Conservation (phyloP, 306 rosid species). For the Elaeagnus macrophylla region DNA sequence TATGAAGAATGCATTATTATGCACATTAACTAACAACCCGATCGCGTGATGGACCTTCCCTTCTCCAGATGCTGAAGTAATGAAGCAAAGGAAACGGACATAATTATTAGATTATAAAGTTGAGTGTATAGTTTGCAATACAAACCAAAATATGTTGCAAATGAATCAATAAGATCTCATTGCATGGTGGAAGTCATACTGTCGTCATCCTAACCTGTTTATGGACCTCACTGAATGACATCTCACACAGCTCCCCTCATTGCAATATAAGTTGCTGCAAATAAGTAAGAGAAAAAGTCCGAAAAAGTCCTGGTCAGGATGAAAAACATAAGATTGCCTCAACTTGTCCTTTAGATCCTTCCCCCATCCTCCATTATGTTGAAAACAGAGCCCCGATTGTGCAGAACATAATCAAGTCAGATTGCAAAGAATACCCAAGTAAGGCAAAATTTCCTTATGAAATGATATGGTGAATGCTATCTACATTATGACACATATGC, state of each 20-base stretch:
- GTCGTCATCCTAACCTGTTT: slow-evolving; percentile 23
- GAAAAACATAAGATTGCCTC: slow-evolving; percentile 21
- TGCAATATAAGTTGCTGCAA: slow-evolving; percentile 19
- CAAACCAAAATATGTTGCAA: slow-evolving; percentile 18
- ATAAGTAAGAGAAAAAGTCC: slow-evolving; percentile 23
- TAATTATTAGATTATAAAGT: slow-evolving; percentile 2
- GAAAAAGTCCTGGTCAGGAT: slow-evolving; percentile 25
- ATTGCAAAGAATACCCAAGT: slow-evolving; percentile 24
- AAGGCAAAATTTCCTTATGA: slow-evolving; percentile 33
- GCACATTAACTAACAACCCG: neutral
- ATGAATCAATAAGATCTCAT: slow-evolving; percentile 19
- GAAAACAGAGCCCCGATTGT: slow-evolving; percentile 17
- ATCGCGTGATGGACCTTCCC: neutral
- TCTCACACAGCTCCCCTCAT: slow-evolving; percentile 14
- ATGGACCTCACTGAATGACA: slow-evolving; percentile 13
- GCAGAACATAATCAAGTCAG: slow-evolving; percentile 18
- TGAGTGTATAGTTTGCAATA: slow-evolving; percentile 18
- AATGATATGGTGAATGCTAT: slow-evolving; percentile 21
- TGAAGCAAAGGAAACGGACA: neutral
- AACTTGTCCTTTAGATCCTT: slow-evolving; percentile 20
- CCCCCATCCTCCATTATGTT: slow-evolving; percentile 24
- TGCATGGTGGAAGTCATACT: slow-evolving; percentile 15
- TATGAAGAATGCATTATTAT: slow-evolving; percentile 6
- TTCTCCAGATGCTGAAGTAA: slow-evolving; percentile 8
- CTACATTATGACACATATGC: slow-evolving; percentile 74